phyloP scores from a whole-genome alignment of 75 land plant genomes.

The Cupressus sempervirens region DNA sequence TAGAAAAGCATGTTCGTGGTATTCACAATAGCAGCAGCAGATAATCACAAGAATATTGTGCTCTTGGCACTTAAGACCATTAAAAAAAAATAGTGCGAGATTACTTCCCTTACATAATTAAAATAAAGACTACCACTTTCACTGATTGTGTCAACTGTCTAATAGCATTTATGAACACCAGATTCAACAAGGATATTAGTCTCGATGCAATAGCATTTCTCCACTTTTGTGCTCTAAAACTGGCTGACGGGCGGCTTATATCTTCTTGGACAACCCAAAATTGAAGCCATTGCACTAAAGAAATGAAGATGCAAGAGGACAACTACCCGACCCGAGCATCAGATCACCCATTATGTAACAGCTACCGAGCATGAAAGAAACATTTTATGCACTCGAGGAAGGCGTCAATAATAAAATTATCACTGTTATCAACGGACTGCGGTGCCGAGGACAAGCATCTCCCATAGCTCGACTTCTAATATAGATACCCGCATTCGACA shows the following conservation, averaged over 20 bases:
- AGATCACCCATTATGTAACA: no score
- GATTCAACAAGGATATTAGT: conserved; percentile 69
- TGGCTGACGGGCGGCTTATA: conserved; percentile 70
- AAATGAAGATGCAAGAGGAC: no score
- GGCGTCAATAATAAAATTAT: no score
- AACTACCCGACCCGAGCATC: no score
- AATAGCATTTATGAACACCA: conserved; percentile 69
- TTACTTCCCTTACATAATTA: conserved; percentile 79
- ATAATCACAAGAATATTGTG: conserved; percentile 70
- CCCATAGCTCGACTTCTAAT: no score
- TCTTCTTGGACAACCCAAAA: no score
- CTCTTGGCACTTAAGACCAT: conserved; percentile 82
- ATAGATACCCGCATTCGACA: no score
- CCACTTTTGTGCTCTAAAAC: conserved; percentile 79
- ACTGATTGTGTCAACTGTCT: conserved; percentile 84
- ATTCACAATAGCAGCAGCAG: conserved; percentile 72
- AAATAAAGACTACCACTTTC: conserved; percentile 72
- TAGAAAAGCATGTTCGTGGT: conserved; percentile 89
- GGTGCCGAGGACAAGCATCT: no score
- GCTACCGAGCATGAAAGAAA: no score
- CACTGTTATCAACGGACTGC: no score
- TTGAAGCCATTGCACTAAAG: no score
- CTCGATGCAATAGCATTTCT: conserved; percentile 89
- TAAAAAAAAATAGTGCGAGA: conserved; percentile 86
- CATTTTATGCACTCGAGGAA: no score